Evolutionary conservation across 2,329 filamentous ascomycete species (phyloP), one percentile per base, ranked within the genome.

Genomic region (Coniochaeta prunicola): DNA sequence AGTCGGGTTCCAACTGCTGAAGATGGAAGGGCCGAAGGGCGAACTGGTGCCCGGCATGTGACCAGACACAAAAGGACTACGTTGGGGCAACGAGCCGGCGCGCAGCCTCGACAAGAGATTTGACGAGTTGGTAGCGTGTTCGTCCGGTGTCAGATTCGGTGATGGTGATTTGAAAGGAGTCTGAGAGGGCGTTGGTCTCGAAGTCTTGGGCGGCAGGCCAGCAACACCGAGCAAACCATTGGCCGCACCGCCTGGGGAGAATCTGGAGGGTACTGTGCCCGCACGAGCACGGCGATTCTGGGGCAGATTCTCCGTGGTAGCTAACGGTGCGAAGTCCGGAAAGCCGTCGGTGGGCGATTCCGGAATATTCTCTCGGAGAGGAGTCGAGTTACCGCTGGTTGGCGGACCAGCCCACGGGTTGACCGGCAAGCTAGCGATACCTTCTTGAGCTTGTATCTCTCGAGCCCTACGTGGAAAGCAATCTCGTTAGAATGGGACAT

Each of bases 391-490:
- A 64, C 93, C 94, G 72, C 93, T 97, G 59, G 93, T 96, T 55
- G 94, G 93, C 64, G 94, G 93, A 12, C 94, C 93, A 80, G 92
- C 92, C 94, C 94, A 97, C 48, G 89, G 88, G 69, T 87, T 85
- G 57, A 88, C 74, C 73, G 80, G 81, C 68, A 84, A 81, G 69
- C 80, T 87, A 71, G 79, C 77, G 56, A 96, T 81, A 57, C 92
- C 92, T 82, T 97, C 93, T 77, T 97, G 92, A 58, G 92, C 92
- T 77, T 97, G 93, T 62, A 97, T 97, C 75, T 99, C 94, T 73
- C 94, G 85, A 65, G 94, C 92, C 71, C 93, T 96, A 71, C 63
- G 45, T 26, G 3, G 28, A 13, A 30, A 21, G 45, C 13, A 28
- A 8, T 2, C 13, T 30, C n/a, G 45, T 50, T 21, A 50, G 45